A percentile compares a stretch with the other conserved stretches of the same genome.
Evolutionary conservation across 2,329 filamentous ascomycete genomes (phyloP).

Genomic region (Diaporthe sp.): DNA sequence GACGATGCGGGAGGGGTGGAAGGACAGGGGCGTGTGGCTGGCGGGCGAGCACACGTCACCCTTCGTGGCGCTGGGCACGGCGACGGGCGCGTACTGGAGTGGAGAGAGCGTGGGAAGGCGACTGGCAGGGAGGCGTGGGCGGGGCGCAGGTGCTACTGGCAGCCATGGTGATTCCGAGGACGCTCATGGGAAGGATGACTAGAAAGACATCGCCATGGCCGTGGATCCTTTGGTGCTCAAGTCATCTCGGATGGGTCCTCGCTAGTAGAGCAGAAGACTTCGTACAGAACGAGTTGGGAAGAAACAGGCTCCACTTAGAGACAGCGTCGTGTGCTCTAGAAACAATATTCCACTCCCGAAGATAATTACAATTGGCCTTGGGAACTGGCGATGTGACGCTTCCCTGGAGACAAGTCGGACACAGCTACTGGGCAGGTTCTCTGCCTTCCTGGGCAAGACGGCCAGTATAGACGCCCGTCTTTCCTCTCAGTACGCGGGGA

Average conservation of each 20-base stretch:
- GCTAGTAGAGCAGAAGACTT: not conserved
- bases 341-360: not conserved
- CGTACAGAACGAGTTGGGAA: not conserved
- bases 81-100: conserved; percentile 92
- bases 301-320: not conserved
- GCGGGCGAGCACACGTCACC: conserved; percentile 92
- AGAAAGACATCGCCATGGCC: not conserved
- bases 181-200: not conserved
- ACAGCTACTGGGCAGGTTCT: not conserved
- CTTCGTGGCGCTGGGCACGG: conserved; percentile 88
- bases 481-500: no score
- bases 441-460: not conserved
- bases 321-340: not conserved
- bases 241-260: not conserved
- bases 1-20: conserved; percentile 69
- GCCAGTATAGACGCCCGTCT: no score
- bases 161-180: not conserved
- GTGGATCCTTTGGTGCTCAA: not conserved
- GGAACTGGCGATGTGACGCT: not conserved
- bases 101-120: conserved; percentile 81
- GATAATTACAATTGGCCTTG: not conserved
- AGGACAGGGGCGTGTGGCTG: conserved; percentile 80
- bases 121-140: conserved; percentile 66
- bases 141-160: conserved; percentile 22
- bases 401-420: not conserved